A percentile compares a stretch with the other conserved stretches of the same genome.
phyloP scores from a whole-genome alignment of 352 stramenopile species.

The Pythium chondricola region DNA sequence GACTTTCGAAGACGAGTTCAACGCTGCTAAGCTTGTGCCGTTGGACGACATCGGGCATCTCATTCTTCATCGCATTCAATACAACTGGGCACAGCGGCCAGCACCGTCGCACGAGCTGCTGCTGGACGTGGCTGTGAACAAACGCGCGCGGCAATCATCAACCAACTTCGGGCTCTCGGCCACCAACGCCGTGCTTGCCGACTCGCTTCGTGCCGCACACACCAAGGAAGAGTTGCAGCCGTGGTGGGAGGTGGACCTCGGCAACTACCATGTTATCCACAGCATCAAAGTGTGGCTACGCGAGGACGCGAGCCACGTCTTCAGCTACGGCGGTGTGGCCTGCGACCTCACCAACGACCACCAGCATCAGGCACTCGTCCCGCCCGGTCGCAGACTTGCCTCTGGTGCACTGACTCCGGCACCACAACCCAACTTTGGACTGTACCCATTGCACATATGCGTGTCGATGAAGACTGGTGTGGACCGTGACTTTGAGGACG shows the following conservation, averaged over 20 bases:
- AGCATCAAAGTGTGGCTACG: slow-evolving; percentile 26
- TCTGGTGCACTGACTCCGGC: slow-evolving; percentile 5
- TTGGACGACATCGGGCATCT: slow-evolving; percentile 20
- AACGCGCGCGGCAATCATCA: slow-evolving; percentile 24
- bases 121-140: slow-evolving; percentile 18
- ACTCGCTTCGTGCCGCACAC: slow-evolving; percentile 16
- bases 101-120: slow-evolving; percentile 9
- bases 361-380: not conserved
- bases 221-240: slow-evolving; percentile 24
- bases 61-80: slow-evolving; percentile 11
- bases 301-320: slow-evolving; percentile 16
- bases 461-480: slow-evolving; percentile 65
- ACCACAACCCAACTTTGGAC: slow-evolving; percentile 11
- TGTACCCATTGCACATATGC: slow-evolving; percentile 46
- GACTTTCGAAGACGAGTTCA: slow-evolving; percentile 19
- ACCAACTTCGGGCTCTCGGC: slow-evolving; percentile 23
- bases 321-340: not conserved
- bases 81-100: slow-evolving; percentile 9
- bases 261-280: slow-evolving; percentile 26
- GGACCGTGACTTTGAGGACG: slow-evolving; percentile 48
- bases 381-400: slow-evolving; percentile 4
- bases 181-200: slow-evolving; percentile 12
- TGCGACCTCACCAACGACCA: not conserved
- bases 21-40: not conserved
- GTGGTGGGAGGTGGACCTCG: slow-evolving; percentile 29